These are phyloP conservation scores for Przewalskia tangutica DNA, from an alignment of 257 asterid genomes.

Conservation along the genomic window DNA sequence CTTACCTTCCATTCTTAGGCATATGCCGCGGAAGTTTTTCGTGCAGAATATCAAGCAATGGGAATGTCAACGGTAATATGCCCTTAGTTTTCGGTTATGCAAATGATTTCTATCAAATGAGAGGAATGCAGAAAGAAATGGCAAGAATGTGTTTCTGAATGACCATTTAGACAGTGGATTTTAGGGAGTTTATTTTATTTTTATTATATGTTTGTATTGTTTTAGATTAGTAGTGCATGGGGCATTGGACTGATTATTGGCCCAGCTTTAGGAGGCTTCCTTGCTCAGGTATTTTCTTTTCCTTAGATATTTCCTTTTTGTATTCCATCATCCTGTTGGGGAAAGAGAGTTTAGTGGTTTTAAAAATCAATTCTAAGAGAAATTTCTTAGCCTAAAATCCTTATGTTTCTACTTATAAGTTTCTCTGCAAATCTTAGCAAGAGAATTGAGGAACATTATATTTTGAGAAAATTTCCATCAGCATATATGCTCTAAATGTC, in stretches of 20 bases:
- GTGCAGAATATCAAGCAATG: slow-evolving; percentile 51
- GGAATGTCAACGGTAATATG: slow-evolving; percentile 59
- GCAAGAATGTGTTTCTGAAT: background rate
- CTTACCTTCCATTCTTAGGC: slow-evolving; percentile 35
- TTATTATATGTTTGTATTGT: background rate
- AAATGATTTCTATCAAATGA: background rate
- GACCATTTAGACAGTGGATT: background rate
- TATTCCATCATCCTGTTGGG: background rate
- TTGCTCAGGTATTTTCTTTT: slow-evolving; percentile 50
- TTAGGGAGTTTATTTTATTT: slow-evolving; percentile 1
- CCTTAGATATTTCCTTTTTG: background rate
- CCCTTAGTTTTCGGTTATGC: background rate
- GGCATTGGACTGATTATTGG: slow-evolving; percentile 64
- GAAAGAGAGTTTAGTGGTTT: background rate
- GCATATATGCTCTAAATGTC: background rate
- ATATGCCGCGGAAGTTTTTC: slow-evolving; percentile 59
- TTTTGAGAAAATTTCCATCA: background rate
- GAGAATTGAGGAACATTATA: background rate
- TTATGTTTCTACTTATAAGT: background rate
- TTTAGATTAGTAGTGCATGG: slow-evolving; percentile 69
- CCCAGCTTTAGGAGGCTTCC: slow-evolving; percentile 71
- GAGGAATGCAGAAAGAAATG: background rate
- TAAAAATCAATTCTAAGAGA: background rate
- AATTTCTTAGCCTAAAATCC: background rate
- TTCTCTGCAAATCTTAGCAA: background rate